Conservation (phyloP, 495 filamentous ascomycete species). For the Lepidopterella palustris region DNA sequence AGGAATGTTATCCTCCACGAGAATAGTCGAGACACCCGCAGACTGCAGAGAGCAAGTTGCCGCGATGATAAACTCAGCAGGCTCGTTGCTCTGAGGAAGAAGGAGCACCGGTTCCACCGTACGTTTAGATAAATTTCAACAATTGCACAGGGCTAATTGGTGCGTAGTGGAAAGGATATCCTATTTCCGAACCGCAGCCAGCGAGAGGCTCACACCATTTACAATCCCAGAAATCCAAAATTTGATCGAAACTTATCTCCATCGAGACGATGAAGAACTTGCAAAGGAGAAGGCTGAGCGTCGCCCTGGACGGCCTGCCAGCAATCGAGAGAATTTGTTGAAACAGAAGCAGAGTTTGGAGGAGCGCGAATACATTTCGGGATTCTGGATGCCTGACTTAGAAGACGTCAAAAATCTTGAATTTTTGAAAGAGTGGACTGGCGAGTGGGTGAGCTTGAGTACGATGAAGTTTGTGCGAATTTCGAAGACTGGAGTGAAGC, state of each 20-base stretch:
- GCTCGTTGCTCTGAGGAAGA: constrained; percentile 54
- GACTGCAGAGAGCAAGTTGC: constrained; percentile 63
- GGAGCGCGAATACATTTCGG: constrained; percentile 72
- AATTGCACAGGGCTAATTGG: neutral
- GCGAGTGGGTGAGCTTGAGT: constrained; percentile 54
- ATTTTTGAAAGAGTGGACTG: constrained; percentile 53
- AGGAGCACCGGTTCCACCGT: constrained; percentile 64
- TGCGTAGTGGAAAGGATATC: constrained; percentile 58
- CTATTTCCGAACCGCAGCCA: constrained; percentile 62
- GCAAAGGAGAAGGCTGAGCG: constrained; percentile 65
- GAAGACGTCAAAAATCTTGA: constrained; percentile 47
- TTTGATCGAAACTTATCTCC: constrained; percentile 62
- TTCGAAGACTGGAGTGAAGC: constrained; percentile 24
- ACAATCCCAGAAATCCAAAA: constrained; percentile 51
- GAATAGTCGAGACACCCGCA: constrained; percentile 71
- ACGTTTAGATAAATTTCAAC: constrained; percentile 22
- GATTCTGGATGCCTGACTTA: constrained; percentile 70
- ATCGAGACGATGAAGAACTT: constrained; percentile 71
- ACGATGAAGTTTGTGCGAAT: constrained; percentile 49
- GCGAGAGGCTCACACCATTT: constrained; percentile 50
- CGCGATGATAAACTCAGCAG: constrained; percentile 71
- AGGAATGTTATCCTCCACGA: constrained; percentile 66
- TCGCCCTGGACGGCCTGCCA: constrained; percentile 74
- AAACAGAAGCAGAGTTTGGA: constrained; percentile 63
- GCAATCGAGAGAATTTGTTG: constrained; percentile 67